Conservation (phyloP, 306 rosid species). For the Cucumis melo region DNA sequence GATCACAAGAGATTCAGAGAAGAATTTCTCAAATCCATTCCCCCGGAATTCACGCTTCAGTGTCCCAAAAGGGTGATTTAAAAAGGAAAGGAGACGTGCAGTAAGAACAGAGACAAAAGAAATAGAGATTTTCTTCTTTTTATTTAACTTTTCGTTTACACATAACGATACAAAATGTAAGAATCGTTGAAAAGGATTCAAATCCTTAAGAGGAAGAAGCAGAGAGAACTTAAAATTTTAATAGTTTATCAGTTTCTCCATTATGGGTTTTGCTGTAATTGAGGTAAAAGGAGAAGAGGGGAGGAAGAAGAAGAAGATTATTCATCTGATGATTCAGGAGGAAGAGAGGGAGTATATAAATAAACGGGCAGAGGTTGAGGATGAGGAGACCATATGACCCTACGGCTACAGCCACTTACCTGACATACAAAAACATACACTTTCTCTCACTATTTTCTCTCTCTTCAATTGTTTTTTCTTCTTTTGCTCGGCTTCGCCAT, state of each 20-base stretch:
- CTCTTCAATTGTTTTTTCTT: too few relatives aligned
- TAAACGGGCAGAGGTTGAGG: background rate
- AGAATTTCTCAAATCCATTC: background rate
- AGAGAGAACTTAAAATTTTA: too few relatives aligned
- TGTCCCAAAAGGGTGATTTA: background rate
- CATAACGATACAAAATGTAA: too few relatives aligned
- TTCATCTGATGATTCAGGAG: background rate
- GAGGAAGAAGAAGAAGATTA: background rate
- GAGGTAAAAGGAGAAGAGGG: background rate
- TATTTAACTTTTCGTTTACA: too few relatives aligned
- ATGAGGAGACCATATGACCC: background rate
- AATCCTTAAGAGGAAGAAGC: too few relatives aligned
- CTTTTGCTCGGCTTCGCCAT: too few relatives aligned
- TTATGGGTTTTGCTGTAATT: background rate
- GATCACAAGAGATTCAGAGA: too few relatives aligned
- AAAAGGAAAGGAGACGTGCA: background rate
- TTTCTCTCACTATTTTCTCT: too few relatives aligned
- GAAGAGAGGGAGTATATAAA: background rate
- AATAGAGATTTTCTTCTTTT: background rate
- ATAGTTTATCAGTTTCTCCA: background rate
- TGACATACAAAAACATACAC: background rate
- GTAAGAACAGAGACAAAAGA: background rate
- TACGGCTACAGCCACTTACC: background rate
- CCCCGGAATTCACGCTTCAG: background rate
- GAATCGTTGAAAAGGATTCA: background rate